Conservation (phyloP, 352 stramenopile genomes). For the Lagenidium sp. region DNA sequence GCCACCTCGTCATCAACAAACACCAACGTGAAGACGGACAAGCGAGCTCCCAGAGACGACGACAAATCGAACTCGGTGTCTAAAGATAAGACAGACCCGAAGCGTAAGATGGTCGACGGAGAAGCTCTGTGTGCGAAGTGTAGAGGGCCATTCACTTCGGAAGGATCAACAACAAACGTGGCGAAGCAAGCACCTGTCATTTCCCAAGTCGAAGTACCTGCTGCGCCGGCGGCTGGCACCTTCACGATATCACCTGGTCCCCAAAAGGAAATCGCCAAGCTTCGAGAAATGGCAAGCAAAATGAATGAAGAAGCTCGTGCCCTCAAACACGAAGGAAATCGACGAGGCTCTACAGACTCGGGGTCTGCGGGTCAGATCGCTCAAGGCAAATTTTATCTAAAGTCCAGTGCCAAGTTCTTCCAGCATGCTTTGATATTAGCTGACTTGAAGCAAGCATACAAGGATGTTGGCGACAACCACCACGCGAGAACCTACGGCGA, state of each 20-base stretch:
- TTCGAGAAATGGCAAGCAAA: conserved; percentile 35
- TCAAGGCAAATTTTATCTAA: conserved; percentile 67
- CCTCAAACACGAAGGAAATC: conserved; percentile 81
- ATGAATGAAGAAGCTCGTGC: conserved; percentile 58
- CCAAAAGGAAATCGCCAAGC: conserved; percentile 35
- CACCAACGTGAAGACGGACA: conserved; percentile 8
- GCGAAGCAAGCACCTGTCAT: too few species aligned
- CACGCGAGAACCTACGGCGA: conserved; percentile 54
- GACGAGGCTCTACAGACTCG: conserved; percentile 29
- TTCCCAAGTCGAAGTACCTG: conserved; percentile 1
- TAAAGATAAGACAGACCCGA: too few species aligned
- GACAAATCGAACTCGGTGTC: not conserved
- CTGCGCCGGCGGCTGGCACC: conserved; percentile 9
- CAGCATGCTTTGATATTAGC: conserved; percentile 70
- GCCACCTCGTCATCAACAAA: conserved; percentile 4
- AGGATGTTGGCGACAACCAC: conserved; percentile 51
- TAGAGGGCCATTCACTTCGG: too few species aligned
- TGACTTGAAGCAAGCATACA: conserved; percentile 75
- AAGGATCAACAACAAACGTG: too few species aligned
- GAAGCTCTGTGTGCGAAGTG: conserved; percentile 34
- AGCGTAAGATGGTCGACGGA: too few species aligned
- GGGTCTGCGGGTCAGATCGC: conserved; percentile 36
- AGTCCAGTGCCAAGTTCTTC: conserved; percentile 76
- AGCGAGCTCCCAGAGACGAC: conserved; percentile 1
- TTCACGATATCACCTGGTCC: conserved; percentile 40